Base-by-base conservation (phyloP, 805 yeast species). In the Komagataella pastoris region DNA sequence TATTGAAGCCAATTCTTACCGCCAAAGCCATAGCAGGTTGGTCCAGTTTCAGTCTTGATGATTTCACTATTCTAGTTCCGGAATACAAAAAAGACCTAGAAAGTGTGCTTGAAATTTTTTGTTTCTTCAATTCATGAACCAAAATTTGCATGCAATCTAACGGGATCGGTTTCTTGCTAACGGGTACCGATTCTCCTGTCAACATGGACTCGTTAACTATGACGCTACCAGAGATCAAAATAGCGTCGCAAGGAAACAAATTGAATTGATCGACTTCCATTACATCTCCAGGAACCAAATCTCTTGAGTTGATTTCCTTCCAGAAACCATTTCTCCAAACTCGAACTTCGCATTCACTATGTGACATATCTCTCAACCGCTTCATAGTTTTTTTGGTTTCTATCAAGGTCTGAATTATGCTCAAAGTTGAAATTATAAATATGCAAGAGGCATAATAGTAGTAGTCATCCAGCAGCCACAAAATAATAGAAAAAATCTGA, bases 111-210 rank as follows among this genome's bases (percentile, higher is more conserved):
- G 87, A 75, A 12, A 85, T 78, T 55, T 76, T 77, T 2, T 81
- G 68, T 49, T 70, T 71, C 21, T 68, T 68, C 54, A 82, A 79
- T 57, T 80, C 83, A n/a, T 72, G 72, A 2, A 79, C 70, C 49
- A 87, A 64, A 18, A 71, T 70, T n/a, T 67, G 67, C 45, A 88
- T 76, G 0, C 82, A 73, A 7, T 82, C 89, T 14, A 76, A 73
- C 1, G 74, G 68, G 1, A 93, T 88, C 1, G 86, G 76, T 8
- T 72, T 55, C 64, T 93, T 93, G 0, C 97, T 79, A 2, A 93
- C 96, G 0, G 99, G 99, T 1, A 93, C 97, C 50, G 97, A 88
- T 65, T 93, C 99, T 45, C 99, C 99, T 0, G 99, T 93, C 18
- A 93, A 74, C 96, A 93, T 93, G 5, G 97, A 86, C 63, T 93